Evolutionary conservation across 129 eudicot genomes (phyloP), one percentile per base, ranked within the genome.

Genomic region (Helianthus tuberosus): DNA sequence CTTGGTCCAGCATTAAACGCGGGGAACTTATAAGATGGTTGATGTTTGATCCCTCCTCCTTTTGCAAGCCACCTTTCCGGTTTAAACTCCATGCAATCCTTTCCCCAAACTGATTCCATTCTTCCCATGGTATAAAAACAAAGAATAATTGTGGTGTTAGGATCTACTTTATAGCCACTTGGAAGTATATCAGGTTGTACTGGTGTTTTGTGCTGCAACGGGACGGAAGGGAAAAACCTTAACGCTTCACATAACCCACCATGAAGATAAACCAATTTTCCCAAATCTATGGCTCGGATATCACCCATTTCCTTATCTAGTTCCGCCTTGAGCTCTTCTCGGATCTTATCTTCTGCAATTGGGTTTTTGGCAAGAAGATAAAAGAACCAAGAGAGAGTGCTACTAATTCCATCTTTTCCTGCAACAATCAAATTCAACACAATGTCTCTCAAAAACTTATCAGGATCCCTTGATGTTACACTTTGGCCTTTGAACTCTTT

Each of bases 1-100:
- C 84, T 20, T 6, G 84, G 84, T 6, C 81, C 84, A 1, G 84
- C 74, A 32, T 72, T 59, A 68, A 80, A 80, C 10, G 84, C 78
- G 0, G 69, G 3, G 49, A 80, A 81, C 46, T 69, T 81, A 7
- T 63, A 49, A 11, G 84, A 64, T 0, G 77, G 69, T 62, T 47
- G 81, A 4, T 69, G 73, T 14, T 62, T 75, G 3, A 75, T 52
- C 6, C 44, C 53, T 25, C 61, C 59, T 0, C n/a, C 16, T 1
- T 3, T 10, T 3, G 69, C 11, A 66, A 75, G 6, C 84, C 84
- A 81, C 64, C 84, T 44, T 46, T 81, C 81, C 0, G 84, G 84
- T 50, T 17, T 54, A 38, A 81, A 81, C 17, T 81, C 77, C 46
- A 67, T 15, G 7, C 85, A 76, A 14, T 81, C 85, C 47, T 76